phyloP scores from a whole-genome alignment of 1,284 basidiomycete species.

The Mycosarcoma mackinlayi region DNA sequence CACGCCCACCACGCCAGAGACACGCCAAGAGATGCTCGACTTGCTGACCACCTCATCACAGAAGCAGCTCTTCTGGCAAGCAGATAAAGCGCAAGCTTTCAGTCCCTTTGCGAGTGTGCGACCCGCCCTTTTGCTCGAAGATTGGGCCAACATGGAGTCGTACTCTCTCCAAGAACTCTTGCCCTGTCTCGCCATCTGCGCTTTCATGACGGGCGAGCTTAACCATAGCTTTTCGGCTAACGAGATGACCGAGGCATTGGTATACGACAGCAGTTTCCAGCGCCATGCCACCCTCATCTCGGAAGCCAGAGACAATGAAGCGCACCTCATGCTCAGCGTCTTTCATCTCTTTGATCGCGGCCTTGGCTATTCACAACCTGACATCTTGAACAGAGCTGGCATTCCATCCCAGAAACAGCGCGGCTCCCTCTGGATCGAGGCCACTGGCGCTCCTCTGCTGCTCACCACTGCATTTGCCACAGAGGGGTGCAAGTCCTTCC shows the following conservation, averaged over 20 bases:
- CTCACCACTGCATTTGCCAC: conserved; percentile 46
- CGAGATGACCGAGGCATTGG: conserved; percentile 33
- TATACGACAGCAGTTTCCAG: conserved; percentile 18
- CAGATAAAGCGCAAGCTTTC: conserved; percentile 33
- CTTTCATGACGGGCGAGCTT: conserved; percentile 44
- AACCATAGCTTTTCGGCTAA: conserved; percentile 45
- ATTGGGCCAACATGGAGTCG: conserved; percentile 47
- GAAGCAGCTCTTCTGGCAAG: conserved; percentile 32
- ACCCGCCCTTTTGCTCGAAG: conserved; percentile 40
- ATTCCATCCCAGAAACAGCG: conserved; percentile 12
- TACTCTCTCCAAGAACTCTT: conserved; percentile 38
- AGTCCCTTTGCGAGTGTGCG: conserved; percentile 37
- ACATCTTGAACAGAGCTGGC: conserved; percentile 18
- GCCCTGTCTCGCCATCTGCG: conserved; percentile 36
- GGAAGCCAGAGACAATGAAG: conserved; percentile 27
- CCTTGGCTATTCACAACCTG: conserved; percentile 41
- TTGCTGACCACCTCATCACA: conserved; percentile 21
- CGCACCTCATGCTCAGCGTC: conserved; percentile 31
- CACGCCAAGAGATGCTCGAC: conserved; percentile 34
- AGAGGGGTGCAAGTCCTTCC: conserved; percentile 45
- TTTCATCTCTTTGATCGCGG: conserved; percentile 49
- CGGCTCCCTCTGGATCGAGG: conserved; percentile 34
- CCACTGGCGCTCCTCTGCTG: conserved; percentile 36
- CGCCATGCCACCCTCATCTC: conserved; percentile 15
- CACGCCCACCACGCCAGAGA: conserved; percentile 25